Evolutionary conservation across 2,329 filamentous ascomycete genomes (phyloP).

Genomic region (Trichoderma brevicompactum): DNA sequence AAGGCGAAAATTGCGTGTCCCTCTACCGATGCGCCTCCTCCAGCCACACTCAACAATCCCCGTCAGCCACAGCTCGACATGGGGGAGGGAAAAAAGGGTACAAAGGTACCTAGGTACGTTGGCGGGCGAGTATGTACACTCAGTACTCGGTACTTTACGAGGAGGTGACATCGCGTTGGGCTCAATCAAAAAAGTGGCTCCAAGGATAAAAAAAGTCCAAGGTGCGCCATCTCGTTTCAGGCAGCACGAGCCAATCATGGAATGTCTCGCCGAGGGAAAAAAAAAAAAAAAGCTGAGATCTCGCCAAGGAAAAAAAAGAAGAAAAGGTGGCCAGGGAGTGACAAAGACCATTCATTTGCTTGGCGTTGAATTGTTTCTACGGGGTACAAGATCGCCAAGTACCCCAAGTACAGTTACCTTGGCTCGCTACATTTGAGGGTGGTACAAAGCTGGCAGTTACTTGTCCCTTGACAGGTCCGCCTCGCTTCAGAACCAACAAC

Average conservation of each 20-base stretch:
- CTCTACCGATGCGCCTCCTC: not conserved
- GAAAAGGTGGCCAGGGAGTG: not conserved
- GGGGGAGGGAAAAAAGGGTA: not conserved
- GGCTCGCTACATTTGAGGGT: too few relatives aligned
- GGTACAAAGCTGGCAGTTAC: too few relatives aligned
- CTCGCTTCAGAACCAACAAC: too few relatives aligned
- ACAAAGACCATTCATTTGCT: not conserved
- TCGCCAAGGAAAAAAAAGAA: not conserved
- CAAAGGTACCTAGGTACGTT: too few relatives aligned
- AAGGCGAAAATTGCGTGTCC: conserved; percentile 14
- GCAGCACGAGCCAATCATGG: conserved; percentile 23
- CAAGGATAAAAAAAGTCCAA: not conserved
- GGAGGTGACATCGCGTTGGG: conserved; percentile 19
- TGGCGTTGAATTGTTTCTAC: not conserved
- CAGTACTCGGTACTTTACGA: too few relatives aligned
- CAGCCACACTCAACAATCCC: conserved; percentile 19
- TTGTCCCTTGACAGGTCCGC: too few relatives aligned
- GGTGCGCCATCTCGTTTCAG: conserved; percentile 28
- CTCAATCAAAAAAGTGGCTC: conserved; percentile 5
- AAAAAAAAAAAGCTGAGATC: conserved; percentile 3
- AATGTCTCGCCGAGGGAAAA: not conserved
- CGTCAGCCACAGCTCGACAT: conserved; percentile 26
- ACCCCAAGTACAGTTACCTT: not conserved
- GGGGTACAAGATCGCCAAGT: conserved; percentile 7
- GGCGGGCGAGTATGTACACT: too few relatives aligned